Evolutionary conservation across 2,329 filamentous ascomycete species (phyloP), one percentile per base, ranked within the genome.

Genomic region (Drechslerella dactyloides): DNA sequence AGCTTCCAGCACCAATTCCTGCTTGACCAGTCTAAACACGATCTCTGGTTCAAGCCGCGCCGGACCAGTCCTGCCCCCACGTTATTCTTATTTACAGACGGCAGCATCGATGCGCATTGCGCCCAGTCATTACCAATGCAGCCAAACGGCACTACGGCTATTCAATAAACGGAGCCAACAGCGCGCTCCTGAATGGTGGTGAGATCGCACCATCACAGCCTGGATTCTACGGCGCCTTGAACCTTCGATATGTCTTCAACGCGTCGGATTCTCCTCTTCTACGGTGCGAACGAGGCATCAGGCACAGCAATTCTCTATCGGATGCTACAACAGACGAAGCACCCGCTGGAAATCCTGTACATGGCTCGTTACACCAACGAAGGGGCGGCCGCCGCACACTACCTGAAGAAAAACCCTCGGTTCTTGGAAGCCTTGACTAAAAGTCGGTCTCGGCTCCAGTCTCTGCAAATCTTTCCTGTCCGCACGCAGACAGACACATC

Each of bases 341-440:
- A 65, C 23, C 68, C 68, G 4, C 33, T 72, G 5, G 51, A 44
- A 24, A 72, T 72, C 8, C 11, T 51, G 50, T 72, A 72, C 40
- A 15, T 33, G 2, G 6, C 11, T 27, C 68, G 68, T 15, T 64
- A 50, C 13, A 23, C n/a, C 13, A 19, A 1, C 4, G 68, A 72
- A 15, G 55, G 60, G n/a, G 2, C 44, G 5, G 0, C 1, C 17
- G 55, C 60, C 4, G 55, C 48, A n/a, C 0, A 17, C 1, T 53
- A 1, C 40, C 1, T 69, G 10, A 13, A n/a, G 17, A 50, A 40
- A 19, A 37, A 51, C 10, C 8, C 17, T 17, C 7, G 33, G 5
- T 52, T 69, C 37, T 0, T 33, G 1, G 46, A 62, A 17, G 52
- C 44, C 2, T 33, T 69, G 3, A 4, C 6, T 1, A 33, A 58